Evolutionary conservation across 2,329 filamentous ascomycete genomes (phyloP).

Genomic region (Amesomyces nigricolor): DNA sequence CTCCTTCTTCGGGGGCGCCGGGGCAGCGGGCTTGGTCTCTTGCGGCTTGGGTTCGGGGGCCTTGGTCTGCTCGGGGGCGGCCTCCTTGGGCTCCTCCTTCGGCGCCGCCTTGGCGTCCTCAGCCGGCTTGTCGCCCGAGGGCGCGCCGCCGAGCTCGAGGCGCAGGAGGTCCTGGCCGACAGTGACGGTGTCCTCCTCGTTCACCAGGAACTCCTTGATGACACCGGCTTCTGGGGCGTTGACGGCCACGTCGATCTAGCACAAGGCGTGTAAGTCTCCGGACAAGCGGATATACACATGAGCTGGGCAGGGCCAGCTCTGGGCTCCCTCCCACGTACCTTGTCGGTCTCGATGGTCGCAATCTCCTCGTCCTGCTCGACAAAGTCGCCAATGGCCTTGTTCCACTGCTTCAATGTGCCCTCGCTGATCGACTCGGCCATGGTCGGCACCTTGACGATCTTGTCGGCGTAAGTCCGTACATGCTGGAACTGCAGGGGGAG

Average conservation of each 20-base stretch:
- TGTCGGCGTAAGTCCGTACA: conserved; percentile 66
- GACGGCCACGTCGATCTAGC: conserved; percentile 88
- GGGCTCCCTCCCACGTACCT: conserved; percentile 49
- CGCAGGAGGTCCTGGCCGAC: conserved; percentile 89
- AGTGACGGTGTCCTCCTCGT: conserved; percentile 89
- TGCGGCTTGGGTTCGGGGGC: conserved; percentile 35
- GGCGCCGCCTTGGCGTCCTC: conserved; percentile 29
- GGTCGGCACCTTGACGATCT: conserved; percentile 84
- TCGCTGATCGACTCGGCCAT: conserved; percentile 99
- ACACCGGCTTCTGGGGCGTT: conserved; percentile 87
- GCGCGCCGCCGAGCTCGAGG: conserved; percentile 70
- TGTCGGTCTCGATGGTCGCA: conserved; percentile 98
- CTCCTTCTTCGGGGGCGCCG: conserved; percentile 31
- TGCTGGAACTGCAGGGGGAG: conserved; percentile 50
- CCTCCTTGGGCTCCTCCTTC: conserved; percentile 36
- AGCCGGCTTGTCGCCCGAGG: conserved; percentile 51
- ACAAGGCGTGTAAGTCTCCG: conserved; percentile 4
- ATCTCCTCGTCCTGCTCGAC: conserved; percentile 97
- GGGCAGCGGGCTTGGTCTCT: conserved; percentile 34
- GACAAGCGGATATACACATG: background rate
- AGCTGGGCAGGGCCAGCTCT: background rate
- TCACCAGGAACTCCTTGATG: conserved; percentile 86
- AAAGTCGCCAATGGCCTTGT: conserved; percentile 85
- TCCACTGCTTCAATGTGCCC: conserved; percentile 92
- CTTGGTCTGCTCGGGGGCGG: conserved; percentile 37